Evolutionary conservation across 257 asterid genomes (phyloP).

Genomic region (Gentiana straminea): DNA sequence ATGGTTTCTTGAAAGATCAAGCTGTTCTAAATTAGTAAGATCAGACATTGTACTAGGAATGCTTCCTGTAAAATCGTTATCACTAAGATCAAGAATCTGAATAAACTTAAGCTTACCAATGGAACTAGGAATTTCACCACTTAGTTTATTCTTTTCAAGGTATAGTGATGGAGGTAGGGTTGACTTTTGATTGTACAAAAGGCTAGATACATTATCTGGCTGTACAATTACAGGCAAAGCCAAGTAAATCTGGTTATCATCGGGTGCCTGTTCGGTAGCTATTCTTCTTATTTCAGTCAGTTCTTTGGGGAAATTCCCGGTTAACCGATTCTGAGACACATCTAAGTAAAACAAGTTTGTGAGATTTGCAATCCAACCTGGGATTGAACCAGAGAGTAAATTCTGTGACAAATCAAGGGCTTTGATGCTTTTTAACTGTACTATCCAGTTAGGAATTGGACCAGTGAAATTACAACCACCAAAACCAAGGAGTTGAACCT

Average conservation of each 20-base stretch:
- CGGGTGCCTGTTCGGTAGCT: slow-evolving; percentile 39
- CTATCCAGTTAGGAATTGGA: slow-evolving; percentile 57
- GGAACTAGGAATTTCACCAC: slow-evolving; percentile 59
- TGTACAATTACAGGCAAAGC: slow-evolving; percentile 82
- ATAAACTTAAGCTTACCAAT: slow-evolving; percentile 68
- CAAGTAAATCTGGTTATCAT: slow-evolving; percentile 45
- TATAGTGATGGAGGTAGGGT: slow-evolving; percentile 79
- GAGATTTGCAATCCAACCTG: slow-evolving; percentile 64
- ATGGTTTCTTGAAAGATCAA: slow-evolving; percentile 65
- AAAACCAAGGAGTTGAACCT: slow-evolving; percentile 53
- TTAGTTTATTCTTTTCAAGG: slow-evolving; percentile 43
- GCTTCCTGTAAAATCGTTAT: slow-evolving; percentile 53
- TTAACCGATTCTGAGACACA: slow-evolving; percentile 49
- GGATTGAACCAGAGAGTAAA: slow-evolving; percentile 48
- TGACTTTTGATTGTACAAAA: slow-evolving; percentile 73
- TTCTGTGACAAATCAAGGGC: slow-evolving; percentile 70
- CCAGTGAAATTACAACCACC: slow-evolving; percentile 79
- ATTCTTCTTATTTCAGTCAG: slow-evolving; percentile 43
- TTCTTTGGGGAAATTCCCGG: slow-evolving; percentile 60
- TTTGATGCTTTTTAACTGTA: slow-evolving; percentile 38
- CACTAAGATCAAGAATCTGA: slow-evolving; percentile 59
- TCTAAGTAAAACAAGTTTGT: slow-evolving; percentile 81
- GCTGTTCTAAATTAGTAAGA: slow-evolving; percentile 68
- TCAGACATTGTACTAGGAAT: slow-evolving; percentile 69
- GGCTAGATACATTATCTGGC: slow-evolving; percentile 72